These are phyloP conservation scores for Astrephomene gubernaculifera DNA, from an alignment of 139 green algal species.

Conservation along the genomic window DNA sequence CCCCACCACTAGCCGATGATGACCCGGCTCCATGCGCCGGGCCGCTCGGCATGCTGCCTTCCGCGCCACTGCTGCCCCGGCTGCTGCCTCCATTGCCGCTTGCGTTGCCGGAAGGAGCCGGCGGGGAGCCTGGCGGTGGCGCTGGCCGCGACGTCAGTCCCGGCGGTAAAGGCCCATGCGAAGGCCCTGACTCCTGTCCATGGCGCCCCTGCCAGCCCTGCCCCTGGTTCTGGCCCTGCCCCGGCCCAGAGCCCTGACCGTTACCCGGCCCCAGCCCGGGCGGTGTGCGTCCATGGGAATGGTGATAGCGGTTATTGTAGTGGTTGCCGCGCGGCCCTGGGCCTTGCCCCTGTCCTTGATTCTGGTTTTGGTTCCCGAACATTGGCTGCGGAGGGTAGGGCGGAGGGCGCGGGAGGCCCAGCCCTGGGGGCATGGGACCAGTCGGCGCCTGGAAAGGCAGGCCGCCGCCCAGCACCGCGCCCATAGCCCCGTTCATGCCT, in stretches of 20 bases:
- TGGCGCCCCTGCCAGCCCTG: slow-evolving; percentile 29
- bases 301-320: background rate
- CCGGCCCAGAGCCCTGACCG: background rate
- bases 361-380: background rate
- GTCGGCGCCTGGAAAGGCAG: slow-evolving; percentile 2
- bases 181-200: background rate
- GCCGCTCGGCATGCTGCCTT: background rate
- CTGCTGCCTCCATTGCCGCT: background rate
- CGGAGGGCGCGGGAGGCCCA: slow-evolving; percentile 10
- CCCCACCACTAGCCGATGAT: too few relatives aligned
- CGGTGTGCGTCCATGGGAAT: background rate
- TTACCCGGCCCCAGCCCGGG: background rate
- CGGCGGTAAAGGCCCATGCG: background rate
- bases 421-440: background rate
- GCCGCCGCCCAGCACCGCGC: slow-evolving; percentile 3
- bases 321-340: background rate
- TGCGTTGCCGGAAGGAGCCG: background rate
- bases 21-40: too few relatives aligned
- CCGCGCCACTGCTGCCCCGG: background rate
- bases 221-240: background rate
- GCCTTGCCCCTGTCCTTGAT: background rate
- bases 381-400: background rate
- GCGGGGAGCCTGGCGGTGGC: background rate
- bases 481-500: background rate
- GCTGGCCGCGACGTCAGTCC: background rate